Conservation (phyloP, 768 basidiomycete species). For the Mycena floridula region DNA sequence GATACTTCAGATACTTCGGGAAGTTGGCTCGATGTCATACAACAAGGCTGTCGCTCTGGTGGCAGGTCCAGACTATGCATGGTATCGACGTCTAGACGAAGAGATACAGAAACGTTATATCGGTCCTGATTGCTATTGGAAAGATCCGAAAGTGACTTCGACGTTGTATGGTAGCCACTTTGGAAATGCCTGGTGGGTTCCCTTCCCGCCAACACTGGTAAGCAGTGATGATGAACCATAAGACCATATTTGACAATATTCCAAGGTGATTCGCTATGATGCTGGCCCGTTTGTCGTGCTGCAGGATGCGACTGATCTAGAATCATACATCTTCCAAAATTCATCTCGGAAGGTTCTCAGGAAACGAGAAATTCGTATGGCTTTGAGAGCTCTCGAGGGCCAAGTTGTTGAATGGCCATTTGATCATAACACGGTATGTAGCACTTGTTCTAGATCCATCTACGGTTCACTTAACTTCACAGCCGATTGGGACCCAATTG, state of each 20-base stretch:
- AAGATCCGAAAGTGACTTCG: slow-evolving; percentile 21
- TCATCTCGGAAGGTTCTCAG: slow-evolving; percentile 38
- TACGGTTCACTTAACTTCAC: slow-evolving; percentile 1
- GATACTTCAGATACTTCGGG: slow-evolving; percentile 68
- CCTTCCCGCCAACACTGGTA: slow-evolving; percentile 70
- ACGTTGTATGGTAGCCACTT: slow-evolving; percentile 42
- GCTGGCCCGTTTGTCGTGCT: slow-evolving; percentile 47
- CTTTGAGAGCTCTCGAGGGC: slow-evolving; percentile 61
- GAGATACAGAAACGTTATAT: slow-evolving; percentile 50
- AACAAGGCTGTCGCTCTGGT: slow-evolving; percentile 40
- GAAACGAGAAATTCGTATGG: slow-evolving; percentile 52
- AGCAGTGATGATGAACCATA: slow-evolving; percentile 12
- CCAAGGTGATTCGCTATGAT: slow-evolving; percentile 62
- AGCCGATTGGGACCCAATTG: slow-evolving; percentile 44
- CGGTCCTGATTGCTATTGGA: slow-evolving; percentile 76
- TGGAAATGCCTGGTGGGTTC: slow-evolving; percentile 76
- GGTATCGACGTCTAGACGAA: slow-evolving; percentile 40
- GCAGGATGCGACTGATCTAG: slow-evolving; percentile 41
- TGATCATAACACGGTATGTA: slow-evolving; percentile 44
- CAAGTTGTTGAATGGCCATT: slow-evolving; percentile 60
- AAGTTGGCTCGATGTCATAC: slow-evolving; percentile 56
- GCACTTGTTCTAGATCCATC: not conserved
- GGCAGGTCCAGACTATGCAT: slow-evolving; percentile 40
- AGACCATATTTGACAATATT: not conserved
- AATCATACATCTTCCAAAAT: slow-evolving; percentile 60